These are phyloP conservation scores for Punctularia strigosozonata DNA, from an alignment of 768 basidiomycete species.

Conservation along the genomic window DNA sequence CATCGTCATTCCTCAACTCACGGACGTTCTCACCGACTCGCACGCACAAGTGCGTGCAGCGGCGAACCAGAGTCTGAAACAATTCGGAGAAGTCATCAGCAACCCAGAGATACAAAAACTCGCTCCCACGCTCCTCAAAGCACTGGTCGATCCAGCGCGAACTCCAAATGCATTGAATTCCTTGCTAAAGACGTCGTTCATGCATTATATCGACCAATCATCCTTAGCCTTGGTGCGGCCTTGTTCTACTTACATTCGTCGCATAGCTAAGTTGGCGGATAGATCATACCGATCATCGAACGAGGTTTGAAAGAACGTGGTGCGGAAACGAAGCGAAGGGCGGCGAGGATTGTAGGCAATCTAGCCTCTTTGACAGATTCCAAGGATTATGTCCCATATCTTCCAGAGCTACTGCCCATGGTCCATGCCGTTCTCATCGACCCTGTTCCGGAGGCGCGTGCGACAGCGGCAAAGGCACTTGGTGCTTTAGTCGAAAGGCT, in stretches of 20 bases:
- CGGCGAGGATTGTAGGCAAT: constrained; percentile 96
- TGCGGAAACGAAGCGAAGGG: constrained; percentile 90
- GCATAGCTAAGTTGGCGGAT: too few species aligned
- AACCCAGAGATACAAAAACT: constrained; percentile 94
- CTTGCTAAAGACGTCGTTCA: constrained; percentile 88
- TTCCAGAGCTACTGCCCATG: constrained; percentile 79
- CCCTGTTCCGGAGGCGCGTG: constrained; percentile 95
- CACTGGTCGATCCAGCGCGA: constrained; percentile 89
- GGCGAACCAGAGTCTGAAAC: constrained; percentile 92
- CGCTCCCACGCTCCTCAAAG: constrained; percentile 83
- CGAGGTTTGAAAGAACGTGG: constrained; percentile 85
- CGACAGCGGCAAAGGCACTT: constrained; percentile 92
- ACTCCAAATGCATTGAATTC: constrained; percentile 77
- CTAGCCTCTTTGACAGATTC: constrained; percentile 81
- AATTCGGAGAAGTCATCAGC: constrained; percentile 96
- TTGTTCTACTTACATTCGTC: constrained; percentile 2
- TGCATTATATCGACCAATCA: constrained; percentile 96
- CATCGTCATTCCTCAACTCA: constrained; percentile 92
- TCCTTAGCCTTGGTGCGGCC: constrained; percentile 75
- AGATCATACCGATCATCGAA: constrained; percentile 94
- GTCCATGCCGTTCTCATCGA: constrained; percentile 90
- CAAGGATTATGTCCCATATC: constrained; percentile 90
- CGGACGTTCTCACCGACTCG: constrained; percentile 90
- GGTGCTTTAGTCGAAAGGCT: constrained; percentile 95
- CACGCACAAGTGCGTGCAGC: constrained; percentile 90